These are phyloP conservation scores for Penicillium sp. DNA, from an alignment of 2,329 filamentous ascomycete genomes.

Conservation along the genomic window DNA sequence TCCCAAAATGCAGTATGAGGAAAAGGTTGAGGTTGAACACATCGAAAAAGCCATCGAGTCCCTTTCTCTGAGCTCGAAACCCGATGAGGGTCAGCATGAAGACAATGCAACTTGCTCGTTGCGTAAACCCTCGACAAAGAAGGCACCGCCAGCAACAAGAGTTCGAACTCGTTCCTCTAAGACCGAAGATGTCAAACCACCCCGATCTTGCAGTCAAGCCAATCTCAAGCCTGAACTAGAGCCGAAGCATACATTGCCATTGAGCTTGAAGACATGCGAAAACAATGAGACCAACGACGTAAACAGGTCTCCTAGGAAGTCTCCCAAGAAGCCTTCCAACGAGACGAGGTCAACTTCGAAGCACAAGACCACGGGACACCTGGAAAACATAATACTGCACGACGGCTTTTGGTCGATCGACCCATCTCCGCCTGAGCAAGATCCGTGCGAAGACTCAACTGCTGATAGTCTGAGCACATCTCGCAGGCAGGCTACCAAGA, in stretches of 20 bases:
- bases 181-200: background rate
- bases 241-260: background rate
- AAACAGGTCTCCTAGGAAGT: background rate
- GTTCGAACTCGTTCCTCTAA: background rate
- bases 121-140: background rate
- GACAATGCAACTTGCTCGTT: background rate
- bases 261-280: background rate
- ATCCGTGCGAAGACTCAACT: conserved; percentile 6
- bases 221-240: background rate
- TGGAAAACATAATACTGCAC: conserved; percentile 21
- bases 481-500: conserved; percentile 13
- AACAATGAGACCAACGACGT: background rate
- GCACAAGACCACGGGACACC: conserved; percentile 7
- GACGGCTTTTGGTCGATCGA: conserved; percentile 29
- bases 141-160: background rate
- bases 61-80: conserved; percentile 14
- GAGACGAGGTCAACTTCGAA: background rate
- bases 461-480: background rate
- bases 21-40: conserved; percentile 10
- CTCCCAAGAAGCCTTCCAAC: background rate
- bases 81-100: background rate
- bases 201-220: background rate
- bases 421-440: conserved; percentile 4
- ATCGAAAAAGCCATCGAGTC: conserved; percentile 23
- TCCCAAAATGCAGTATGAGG: background rate